Evolutionary conservation across 169 alveolate species (phyloP).

Genomic region (Cryptosporidium bovis): DNA sequence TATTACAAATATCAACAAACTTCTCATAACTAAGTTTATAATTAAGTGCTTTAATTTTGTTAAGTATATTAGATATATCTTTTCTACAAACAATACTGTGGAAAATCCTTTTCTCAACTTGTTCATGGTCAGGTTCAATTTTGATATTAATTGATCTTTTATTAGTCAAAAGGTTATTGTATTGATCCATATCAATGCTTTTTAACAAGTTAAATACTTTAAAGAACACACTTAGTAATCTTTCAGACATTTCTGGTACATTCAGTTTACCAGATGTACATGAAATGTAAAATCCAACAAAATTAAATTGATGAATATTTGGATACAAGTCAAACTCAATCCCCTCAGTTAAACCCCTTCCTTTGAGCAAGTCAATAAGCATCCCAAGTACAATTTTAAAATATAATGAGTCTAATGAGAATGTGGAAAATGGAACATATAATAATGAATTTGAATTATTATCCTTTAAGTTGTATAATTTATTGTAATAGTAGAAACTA

Average conservation of each 20-base stretch:
- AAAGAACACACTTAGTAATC: background rate
- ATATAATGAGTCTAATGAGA: background rate
- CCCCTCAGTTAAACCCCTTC: background rate
- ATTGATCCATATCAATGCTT: background rate
- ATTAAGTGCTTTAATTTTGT: background rate
- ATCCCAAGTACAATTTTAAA: conserved; percentile 7
- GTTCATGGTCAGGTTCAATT: background rate
- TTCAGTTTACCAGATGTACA: background rate
- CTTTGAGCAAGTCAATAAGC: background rate
- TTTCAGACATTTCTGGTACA: conserved; percentile 2
- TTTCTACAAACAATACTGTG: conserved; percentile 8
- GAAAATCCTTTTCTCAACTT: background rate
- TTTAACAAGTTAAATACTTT: background rate
- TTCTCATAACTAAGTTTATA: background rate
- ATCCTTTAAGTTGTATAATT: background rate
- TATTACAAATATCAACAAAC: background rate
- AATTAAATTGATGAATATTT: background rate
- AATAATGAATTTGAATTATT: conserved; percentile 24
- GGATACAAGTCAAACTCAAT: conserved; percentile 16
- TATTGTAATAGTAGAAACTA: conserved; percentile 6
- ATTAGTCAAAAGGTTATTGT: background rate
- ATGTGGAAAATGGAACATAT: conserved; percentile 36
- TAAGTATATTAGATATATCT: background rate
- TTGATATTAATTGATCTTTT: background rate
- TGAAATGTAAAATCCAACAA: background rate